Base-by-base conservation (phyloP, 257 asterid species). In the Solanum clarkiae region DNA sequence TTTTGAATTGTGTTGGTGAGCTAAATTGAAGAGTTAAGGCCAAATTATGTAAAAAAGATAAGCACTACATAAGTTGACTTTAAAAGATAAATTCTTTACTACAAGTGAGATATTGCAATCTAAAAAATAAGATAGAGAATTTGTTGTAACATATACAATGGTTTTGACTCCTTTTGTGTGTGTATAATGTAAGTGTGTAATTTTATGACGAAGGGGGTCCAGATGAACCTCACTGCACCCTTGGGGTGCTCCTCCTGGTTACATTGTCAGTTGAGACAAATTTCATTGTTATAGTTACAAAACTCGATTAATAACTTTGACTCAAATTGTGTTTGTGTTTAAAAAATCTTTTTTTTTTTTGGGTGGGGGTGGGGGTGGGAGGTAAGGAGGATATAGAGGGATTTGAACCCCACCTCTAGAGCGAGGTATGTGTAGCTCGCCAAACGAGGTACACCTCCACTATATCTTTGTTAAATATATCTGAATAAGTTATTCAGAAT, bases 1-100 rank as follows among this genome's bases (percentile, higher is more conserved):
- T 95, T 95, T 20, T 95, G 98, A 75, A 95, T 95, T 24, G 99
- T 95, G 89, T 95, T 95, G 18, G 99, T 95, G 7, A 95, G 97
- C 99, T 95, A 91, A 87, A 87, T 56, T 81, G 49, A 42, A 14
- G 68, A 36, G 24, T 40, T 18, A 18, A 45, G n/a, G 80, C 1
- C 17, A 77, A 51, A 22, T 74, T 13, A 14, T 47, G 56, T 6
- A 9, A 7, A 14, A 36, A 15, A 29, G 14, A 4, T 6, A 6
- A 65, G 2, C 18, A 16, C 22, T 4, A 69, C 18, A 40, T 17
- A 13, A 40, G 22, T 1, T 20, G 5, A 12, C 5, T 20, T 54
- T 1, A 15, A 54, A 54, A 54, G 59, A 66, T 66, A 66, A 15
- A 3, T 14, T 66, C n/a, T 9, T 20, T 8, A 20, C 8, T 9